phyloP scores from a whole-genome alignment of 352 stramenopile species.

The Phytophthora constricta region DNA sequence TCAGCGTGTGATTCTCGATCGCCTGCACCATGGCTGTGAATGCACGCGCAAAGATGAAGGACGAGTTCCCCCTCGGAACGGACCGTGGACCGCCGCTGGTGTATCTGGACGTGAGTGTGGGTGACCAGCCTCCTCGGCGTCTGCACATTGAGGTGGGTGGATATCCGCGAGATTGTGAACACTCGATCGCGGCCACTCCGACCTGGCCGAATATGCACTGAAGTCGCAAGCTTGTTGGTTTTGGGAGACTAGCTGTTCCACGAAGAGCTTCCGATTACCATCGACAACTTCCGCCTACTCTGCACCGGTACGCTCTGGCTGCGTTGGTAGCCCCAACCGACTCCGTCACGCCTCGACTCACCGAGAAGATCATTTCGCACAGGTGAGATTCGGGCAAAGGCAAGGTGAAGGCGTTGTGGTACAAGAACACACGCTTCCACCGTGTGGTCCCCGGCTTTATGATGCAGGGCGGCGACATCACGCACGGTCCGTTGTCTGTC shows the following conservation, averaged over 20 bases:
- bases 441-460: slow-evolving; percentile 99
- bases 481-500: slow-evolving; percentile 56
- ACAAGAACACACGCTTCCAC: slow-evolving; percentile 97
- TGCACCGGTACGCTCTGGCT: slow-evolving; percentile 53
- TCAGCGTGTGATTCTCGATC: no score
- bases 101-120: slow-evolving; percentile 70
- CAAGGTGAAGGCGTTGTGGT: slow-evolving; percentile 70
- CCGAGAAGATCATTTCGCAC: no score
- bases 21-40: slow-evolving; percentile 48
- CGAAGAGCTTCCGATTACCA: slow-evolving; percentile 70
- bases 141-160: slow-evolving; percentile 67
- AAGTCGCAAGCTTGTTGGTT: no score
- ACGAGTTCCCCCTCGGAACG: slow-evolving; percentile 54
- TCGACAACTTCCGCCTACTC: slow-evolving; percentile 75
- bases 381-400: slow-evolving; percentile 64
- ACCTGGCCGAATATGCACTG: no score
- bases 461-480: slow-evolving; percentile 97
- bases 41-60: slow-evolving; percentile 48
- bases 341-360: not conserved
- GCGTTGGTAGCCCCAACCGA: not conserved
- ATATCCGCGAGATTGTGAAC: no score
- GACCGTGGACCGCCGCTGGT: slow-evolving; percentile 55
- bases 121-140: slow-evolving; percentile 51
- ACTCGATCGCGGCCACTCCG: no score
- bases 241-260: slow-evolving; percentile 59